These are phyloP conservation scores for Elsinoe ampelina DNA, from an alignment of 2,329 filamentous ascomycete species.

Conservation along the genomic window DNA sequence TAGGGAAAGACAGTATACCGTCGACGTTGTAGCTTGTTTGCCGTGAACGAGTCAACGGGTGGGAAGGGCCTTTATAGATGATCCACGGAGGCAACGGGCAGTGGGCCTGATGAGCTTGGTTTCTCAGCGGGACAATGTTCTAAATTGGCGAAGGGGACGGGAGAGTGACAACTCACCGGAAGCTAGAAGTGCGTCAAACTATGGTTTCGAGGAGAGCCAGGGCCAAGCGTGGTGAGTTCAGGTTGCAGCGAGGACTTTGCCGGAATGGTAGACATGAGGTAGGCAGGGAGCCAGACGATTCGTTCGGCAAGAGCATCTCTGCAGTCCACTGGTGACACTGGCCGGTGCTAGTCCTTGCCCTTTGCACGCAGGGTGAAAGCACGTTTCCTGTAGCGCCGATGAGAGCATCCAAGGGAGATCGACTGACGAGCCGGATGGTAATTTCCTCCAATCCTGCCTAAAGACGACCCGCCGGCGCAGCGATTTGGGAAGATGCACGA, in stretches of 20 bases:
- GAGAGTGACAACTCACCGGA: not conserved
- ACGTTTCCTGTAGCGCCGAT: conserved; percentile 11
- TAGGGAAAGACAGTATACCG: conserved; percentile 8
- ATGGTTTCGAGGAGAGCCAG: conserved; percentile 1
- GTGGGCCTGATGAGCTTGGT: conserved; percentile 12
- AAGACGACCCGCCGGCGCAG: conserved; percentile 6
- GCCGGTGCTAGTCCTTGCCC: no score
- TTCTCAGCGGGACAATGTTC: conserved; percentile 12
- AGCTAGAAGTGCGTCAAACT: conserved; percentile 7
- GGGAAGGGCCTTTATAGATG: conserved; percentile 8
- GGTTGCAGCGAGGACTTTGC: not conserved
- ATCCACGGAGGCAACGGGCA: conserved; percentile 5
- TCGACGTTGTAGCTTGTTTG: not conserved
- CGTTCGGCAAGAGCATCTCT: not conserved
- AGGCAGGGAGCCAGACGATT: not conserved
- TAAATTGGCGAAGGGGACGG: not conserved
- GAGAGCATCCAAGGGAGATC: conserved; percentile 1
- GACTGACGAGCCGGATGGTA: conserved; percentile 8
- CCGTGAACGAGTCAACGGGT: conserved; percentile 9
- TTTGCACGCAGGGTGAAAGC: not conserved
- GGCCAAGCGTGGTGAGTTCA: conserved; percentile 1
- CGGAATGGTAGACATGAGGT: not conserved
- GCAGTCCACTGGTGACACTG: not conserved
- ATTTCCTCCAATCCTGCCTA: conserved; percentile 13
- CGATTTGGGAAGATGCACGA: conserved; percentile 7